Conservation (phyloP, 768 basidiomycete species). For the Sarcomyxa edulis region DNA sequence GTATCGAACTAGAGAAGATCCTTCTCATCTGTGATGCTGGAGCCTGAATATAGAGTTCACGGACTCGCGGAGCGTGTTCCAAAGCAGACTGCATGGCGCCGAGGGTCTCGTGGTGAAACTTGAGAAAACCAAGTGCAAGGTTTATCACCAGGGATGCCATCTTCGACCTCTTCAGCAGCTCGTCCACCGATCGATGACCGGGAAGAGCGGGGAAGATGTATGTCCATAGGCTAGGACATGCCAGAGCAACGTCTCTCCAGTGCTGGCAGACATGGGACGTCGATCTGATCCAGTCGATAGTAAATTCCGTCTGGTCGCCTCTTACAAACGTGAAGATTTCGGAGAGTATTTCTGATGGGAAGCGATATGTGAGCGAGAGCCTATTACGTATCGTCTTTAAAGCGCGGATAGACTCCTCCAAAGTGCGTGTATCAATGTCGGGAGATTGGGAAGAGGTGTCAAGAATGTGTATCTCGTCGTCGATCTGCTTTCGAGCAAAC, state of each 20-base stretch:
- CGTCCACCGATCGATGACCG: constrained; percentile 32
- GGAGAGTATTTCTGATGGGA: constrained; percentile 38
- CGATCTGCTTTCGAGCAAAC: constrained; percentile 27
- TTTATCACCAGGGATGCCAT: constrained; percentile 27
- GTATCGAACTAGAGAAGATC: constrained; percentile 18
- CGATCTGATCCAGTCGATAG: too few species aligned
- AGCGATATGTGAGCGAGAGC: constrained; percentile 27
- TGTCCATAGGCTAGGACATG: constrained; percentile 36
- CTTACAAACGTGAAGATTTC: constrained; percentile 28
- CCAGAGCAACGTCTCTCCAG: constrained; percentile 39
- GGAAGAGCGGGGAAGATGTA: constrained; percentile 25
- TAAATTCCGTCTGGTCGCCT: too few species aligned
- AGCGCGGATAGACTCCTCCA: constrained; percentile 24
- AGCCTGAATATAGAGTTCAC: constrained; percentile 24
- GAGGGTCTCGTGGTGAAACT: constrained; percentile 20
- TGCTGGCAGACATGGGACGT: constrained; percentile 34
- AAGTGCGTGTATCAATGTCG: too few species aligned
- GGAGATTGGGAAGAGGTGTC: too few species aligned
- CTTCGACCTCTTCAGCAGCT: constrained; percentile 41
- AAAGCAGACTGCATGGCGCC: constrained; percentile 23
- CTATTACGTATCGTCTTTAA: constrained; percentile 31
- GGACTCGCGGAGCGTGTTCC: constrained; percentile 26
- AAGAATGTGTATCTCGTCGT: constrained; percentile 28
- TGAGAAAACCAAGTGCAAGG: constrained; percentile 17
- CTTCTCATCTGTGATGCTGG: constrained; percentile 16